phyloP scores from a whole-genome alignment of 306 rosid species.

The Fagus sylvatica region DNA sequence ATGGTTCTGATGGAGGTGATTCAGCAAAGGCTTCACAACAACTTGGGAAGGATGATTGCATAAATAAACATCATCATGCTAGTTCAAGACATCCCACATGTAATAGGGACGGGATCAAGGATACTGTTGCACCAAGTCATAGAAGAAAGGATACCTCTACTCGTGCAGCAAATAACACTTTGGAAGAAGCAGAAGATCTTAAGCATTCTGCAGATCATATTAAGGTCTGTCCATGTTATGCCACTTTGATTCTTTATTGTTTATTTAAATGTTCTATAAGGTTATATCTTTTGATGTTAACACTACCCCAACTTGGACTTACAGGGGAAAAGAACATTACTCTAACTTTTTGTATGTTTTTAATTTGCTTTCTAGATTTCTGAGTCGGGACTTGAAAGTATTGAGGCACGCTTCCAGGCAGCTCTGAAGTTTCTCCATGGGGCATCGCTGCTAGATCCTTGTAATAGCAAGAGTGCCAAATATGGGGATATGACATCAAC shows the following conservation, averaged over 20 bases:
- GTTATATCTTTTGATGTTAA: neutral
- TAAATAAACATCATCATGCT: conserved; percentile 58
- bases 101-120: conserved; percentile 62
- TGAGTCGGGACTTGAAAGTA: neutral
- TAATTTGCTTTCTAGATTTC: neutral
- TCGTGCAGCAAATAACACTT: conserved; percentile 66
- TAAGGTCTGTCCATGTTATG: conserved; percentile 46
- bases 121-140: conserved; percentile 73
- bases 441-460: conserved; percentile 2
- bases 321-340: too few relatives aligned
- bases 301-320: too few relatives aligned
- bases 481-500: conserved; percentile 2
- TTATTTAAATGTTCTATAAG: neutral
- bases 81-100: conserved; percentile 60
- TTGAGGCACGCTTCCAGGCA: neutral
- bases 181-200: conserved; percentile 86
- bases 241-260: neutral
- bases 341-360: neutral
- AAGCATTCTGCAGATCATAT: conserved; percentile 90
- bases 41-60: conserved; percentile 56
- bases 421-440: conserved; percentile 7
- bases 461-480: conserved; percentile 1
- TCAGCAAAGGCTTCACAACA: conserved; percentile 54
- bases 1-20: conserved; percentile 57
- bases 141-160: conserved; percentile 64